Percentiles rank a stretch among this genome's conserved stretches.
Conservation (phyloP, 192 early-diverging fungal species). For the Oehlia diaphana region DNA sequence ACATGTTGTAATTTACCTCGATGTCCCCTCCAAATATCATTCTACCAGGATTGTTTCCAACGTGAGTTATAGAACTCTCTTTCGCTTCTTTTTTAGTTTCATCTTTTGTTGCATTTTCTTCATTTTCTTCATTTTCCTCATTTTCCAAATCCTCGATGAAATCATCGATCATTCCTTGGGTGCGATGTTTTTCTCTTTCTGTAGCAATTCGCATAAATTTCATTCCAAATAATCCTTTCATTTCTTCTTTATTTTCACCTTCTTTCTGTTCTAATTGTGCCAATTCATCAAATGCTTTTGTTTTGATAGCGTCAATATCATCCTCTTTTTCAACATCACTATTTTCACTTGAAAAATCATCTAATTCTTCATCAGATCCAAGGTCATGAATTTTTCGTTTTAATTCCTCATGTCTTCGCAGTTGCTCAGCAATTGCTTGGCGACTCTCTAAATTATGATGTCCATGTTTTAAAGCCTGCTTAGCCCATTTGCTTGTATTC, state of each 20-base stretch:
- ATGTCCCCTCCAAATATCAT: conserved; percentile 57
- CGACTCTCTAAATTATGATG: conserved; percentile 62
- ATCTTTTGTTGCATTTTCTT: conserved; percentile 35
- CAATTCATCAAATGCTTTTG: conserved; percentile 51
- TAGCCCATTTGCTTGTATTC: conserved; percentile 96
- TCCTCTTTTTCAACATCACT: conserved; percentile 51
- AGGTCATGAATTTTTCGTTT: conserved; percentile 80
- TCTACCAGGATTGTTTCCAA: conserved; percentile 57
- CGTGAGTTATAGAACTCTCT: conserved; percentile 35
- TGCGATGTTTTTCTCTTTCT: conserved; percentile 54
- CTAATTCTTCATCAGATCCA: conserved; percentile 55
- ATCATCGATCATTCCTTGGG: conserved; percentile 43
- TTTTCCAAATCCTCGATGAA: conserved; percentile 52
- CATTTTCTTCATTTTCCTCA: conserved; percentile 46
- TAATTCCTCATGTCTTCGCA: conserved; percentile 75
- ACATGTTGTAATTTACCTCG: conserved; percentile 9
- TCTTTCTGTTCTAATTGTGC: conserved; percentile 52
- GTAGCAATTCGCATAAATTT: conserved; percentile 96
- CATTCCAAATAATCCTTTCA: conserved; percentile 90
- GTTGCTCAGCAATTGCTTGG: conserved; percentile 82
- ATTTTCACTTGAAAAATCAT: conserved; percentile 35
- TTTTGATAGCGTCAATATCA: conserved; percentile 42
- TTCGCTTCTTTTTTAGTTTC: conserved; percentile 28
- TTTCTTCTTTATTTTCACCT: conserved; percentile 44
- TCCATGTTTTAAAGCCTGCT: conserved; percentile 69